phyloP scores from a whole-genome alignment of 2,329 filamentous ascomycete species.

The Monilinia laxa region DNA sequence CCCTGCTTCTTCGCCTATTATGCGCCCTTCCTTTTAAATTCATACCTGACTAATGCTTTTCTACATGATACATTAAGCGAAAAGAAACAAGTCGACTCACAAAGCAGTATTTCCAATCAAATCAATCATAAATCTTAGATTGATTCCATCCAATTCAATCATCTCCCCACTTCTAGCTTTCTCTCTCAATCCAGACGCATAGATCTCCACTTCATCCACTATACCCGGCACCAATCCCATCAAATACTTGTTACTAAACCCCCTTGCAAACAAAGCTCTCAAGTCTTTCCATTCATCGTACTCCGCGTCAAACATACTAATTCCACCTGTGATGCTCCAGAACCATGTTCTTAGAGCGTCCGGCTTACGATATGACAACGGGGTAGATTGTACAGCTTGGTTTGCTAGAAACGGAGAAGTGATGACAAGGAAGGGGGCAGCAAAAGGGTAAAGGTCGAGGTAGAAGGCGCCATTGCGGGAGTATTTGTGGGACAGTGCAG shows the following conservation, averaged over 20 bases:
- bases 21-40: not conserved
- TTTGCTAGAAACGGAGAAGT: constrained; percentile 28
- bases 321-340: constrained; percentile 23
- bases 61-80: not conserved
- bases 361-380: constrained; percentile 26
- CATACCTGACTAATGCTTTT: too few species aligned
- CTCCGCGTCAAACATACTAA: constrained; percentile 30
- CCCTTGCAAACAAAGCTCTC: constrained; percentile 32
- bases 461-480: constrained; percentile 28
- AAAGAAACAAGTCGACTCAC: not conserved
- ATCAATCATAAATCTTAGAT: constrained; percentile 32
- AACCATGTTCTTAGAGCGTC: constrained; percentile 26
- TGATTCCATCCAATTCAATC: constrained; percentile 28
- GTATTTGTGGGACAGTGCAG: constrained; percentile 26
- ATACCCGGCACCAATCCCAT: constrained; percentile 27
- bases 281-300: constrained; percentile 32
- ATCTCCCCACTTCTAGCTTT: constrained; percentile 28
- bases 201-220: constrained; percentile 27
- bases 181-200: constrained; percentile 19
- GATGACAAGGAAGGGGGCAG: constrained; percentile 28
- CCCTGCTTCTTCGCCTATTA: not conserved
- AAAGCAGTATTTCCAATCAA: constrained; percentile 29
- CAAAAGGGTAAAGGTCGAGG: constrained; percentile 34
- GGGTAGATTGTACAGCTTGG: constrained; percentile 28
- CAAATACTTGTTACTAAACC: constrained; percentile 30